A percentile compares a stretch with the other conserved stretches of the same genome.
phyloP scores from a whole-genome alignment of 805 yeast genomes.

The Cyberlindnera maritima region DNA sequence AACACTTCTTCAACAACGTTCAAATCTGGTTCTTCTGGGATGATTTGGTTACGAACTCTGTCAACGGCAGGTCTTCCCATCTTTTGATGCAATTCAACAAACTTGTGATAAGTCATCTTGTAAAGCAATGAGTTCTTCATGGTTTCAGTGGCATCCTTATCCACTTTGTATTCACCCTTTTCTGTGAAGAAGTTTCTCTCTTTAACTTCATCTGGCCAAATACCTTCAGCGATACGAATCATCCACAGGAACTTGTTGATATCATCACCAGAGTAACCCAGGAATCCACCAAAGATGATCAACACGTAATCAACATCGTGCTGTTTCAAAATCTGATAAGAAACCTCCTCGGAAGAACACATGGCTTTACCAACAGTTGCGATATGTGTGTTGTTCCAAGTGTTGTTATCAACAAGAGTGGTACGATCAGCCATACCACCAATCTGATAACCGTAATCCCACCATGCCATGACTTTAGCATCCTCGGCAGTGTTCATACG shows the following conservation, averaged over 20 bases:
- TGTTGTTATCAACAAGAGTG: conserved; percentile 95
- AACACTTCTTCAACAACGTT: conserved; percentile 89
- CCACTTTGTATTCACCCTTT: conserved; percentile 86
- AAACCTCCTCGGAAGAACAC: conserved; percentile 83
- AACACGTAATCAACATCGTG: conserved; percentile 95
- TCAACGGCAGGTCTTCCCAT: conserved; percentile 63
- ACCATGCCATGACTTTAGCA: conserved; percentile 96
- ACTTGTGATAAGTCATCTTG: conserved; percentile 89
- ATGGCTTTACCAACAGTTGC: conserved; percentile 99
- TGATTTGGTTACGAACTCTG: conserved; percentile 83
- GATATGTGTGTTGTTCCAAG: conserved; percentile 99
- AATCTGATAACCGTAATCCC: conserved; percentile 99
- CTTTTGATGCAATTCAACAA: conserved; percentile 56
- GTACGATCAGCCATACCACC: conserved; percentile 99
- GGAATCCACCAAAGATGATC: conserved; percentile 88
- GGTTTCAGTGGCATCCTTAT: conserved; percentile 72
- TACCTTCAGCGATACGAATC: conserved; percentile 98
- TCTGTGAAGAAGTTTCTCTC: conserved; percentile 84
- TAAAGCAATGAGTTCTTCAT: conserved; percentile 92
- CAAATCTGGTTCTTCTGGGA: conserved; percentile 57
- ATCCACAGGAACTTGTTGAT: conserved; percentile 97
- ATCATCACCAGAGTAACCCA: conserved; percentile 96
- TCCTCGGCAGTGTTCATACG: conserved; percentile 97
- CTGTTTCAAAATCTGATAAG: conserved; percentile 83
- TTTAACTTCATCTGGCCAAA: conserved; percentile 97